Evolutionary conservation across 805 yeast genomes (phyloP).

Genomic region (Scheffersomyces stipitis): DNA sequence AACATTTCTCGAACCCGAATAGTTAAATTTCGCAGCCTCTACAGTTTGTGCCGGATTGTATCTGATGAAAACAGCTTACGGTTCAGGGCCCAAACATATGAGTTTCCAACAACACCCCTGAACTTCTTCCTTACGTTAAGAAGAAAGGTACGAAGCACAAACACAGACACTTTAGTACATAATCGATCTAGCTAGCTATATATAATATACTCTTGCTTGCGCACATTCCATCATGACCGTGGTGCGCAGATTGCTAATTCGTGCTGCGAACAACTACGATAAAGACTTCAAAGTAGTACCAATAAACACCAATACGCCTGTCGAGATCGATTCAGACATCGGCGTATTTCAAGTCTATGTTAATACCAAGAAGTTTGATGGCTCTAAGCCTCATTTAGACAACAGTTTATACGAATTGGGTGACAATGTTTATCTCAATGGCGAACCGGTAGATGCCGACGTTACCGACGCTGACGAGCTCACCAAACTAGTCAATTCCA

Average conservation of each 20-base stretch:
- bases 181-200: no score
- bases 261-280: conserved; percentile 27
- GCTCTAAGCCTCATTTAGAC: conserved; percentile 34
- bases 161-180: no score
- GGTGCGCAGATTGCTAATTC: conserved; percentile 31
- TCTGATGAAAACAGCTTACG: no score
- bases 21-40: no score
- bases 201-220: no score
- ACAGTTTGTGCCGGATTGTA: no score
- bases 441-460: conserved; percentile 7
- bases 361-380: conserved; percentile 48
- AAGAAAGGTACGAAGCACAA: no score
- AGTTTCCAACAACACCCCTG: no score
- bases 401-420: conserved; percentile 33
- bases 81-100: no score
- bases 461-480: conserved; percentile 6
- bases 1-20: no score
- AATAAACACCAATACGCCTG: conserved; percentile 41
- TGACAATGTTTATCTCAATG: conserved; percentile 28
- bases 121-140: no score
- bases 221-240: conserved; percentile 7
- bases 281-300: conserved; percentile 32
- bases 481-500: conserved; percentile 16
- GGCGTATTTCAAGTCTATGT: conserved; percentile 42
- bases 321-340: conserved; percentile 34